These are phyloP conservation scores for Ophiocordyceps camponoti-floridani DNA, from an alignment of 2,329 filamentous ascomycete genomes.

Conservation along the genomic window DNA sequence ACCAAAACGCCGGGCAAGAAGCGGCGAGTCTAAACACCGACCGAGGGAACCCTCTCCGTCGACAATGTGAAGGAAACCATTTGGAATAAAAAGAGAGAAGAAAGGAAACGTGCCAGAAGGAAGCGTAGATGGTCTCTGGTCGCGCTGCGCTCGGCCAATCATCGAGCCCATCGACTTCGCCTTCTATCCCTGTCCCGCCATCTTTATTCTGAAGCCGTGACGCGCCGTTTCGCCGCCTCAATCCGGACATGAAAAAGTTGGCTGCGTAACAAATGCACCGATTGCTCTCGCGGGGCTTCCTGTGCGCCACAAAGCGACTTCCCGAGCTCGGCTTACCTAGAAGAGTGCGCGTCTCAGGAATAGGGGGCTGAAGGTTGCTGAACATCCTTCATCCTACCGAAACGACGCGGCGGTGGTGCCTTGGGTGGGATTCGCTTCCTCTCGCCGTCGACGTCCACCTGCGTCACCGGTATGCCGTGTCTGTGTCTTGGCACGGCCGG, in stretches of 20 bases:
- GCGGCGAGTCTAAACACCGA: not conserved
- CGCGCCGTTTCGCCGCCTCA: too few species aligned
- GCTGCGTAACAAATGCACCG: too few species aligned
- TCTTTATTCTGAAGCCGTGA: too few species aligned
- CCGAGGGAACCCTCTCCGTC: too few species aligned
- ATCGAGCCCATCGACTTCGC: not conserved
- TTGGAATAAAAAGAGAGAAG: not conserved
- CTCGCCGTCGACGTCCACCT: constrained; percentile 10
- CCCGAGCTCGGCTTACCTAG: too few species aligned
- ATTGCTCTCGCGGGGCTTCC: too few species aligned
- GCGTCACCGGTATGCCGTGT: constrained; percentile 28
- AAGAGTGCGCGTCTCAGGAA: constrained; percentile 1
- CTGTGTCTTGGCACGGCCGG: constrained; percentile 38
- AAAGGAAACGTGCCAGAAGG: not conserved
- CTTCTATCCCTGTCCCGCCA: too few species aligned
- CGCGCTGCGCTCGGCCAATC: not conserved
- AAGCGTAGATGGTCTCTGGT: not conserved
- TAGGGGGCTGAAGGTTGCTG: constrained; percentile 12
- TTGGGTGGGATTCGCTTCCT: constrained; percentile 25
- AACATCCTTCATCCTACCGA: constrained; percentile 20
- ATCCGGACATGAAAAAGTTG: too few species aligned
- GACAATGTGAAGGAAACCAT: not conserved
- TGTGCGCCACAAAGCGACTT: too few species aligned
- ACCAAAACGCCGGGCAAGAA: not conserved
- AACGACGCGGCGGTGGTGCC: constrained; percentile 26